A percentile compares a stretch with the other conserved stretches of the same genome.
These are phyloP conservation scores for Chrysochromulina parva DNA, from an alignment of 78 protist species.

Conservation along the genomic window DNA sequence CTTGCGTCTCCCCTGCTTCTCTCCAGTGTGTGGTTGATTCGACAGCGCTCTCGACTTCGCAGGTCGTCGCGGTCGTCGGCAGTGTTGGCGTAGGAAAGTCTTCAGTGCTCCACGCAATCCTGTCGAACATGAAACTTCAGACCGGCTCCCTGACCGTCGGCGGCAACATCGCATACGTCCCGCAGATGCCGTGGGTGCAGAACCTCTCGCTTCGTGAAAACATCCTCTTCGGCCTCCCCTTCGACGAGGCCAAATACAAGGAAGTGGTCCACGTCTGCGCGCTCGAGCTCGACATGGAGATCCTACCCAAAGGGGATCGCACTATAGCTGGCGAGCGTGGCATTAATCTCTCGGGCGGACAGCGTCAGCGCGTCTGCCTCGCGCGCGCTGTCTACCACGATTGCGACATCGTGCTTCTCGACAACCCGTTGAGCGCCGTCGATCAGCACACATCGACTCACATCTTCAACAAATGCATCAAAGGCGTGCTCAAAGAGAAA, in stretches of 20 bases:
- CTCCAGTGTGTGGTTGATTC: no score
- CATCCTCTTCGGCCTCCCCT: constrained; percentile 1
- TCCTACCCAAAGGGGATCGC: constrained; percentile 57
- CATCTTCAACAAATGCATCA: background rate
- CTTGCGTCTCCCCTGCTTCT: no score
- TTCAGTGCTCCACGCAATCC: no score
- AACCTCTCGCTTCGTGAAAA: background rate
- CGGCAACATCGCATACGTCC: no score
- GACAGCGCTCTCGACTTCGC: no score
- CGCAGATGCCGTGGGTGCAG: no score
- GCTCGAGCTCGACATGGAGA: constrained; percentile 46
- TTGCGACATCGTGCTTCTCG: constrained; percentile 65
- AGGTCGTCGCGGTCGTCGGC: no score
- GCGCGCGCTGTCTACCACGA: constrained; percentile 92
- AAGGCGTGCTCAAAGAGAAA: constrained; percentile 33
- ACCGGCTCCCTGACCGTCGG: no score
- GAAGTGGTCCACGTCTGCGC: constrained; percentile 49
- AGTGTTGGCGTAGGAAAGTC: no score
- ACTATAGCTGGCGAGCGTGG: constrained; percentile 67
- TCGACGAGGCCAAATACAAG: constrained; percentile 17
- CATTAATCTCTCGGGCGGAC: constrained; percentile 81
- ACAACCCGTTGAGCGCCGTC: constrained; percentile 83
- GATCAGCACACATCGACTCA: constrained; percentile 74
- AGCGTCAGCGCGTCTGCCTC: constrained; percentile 63
- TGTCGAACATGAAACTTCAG: no score